phyloP scores from a whole-genome alignment of 2,329 filamentous ascomycete species.

The Microdochium trichocladiopsis region DNA sequence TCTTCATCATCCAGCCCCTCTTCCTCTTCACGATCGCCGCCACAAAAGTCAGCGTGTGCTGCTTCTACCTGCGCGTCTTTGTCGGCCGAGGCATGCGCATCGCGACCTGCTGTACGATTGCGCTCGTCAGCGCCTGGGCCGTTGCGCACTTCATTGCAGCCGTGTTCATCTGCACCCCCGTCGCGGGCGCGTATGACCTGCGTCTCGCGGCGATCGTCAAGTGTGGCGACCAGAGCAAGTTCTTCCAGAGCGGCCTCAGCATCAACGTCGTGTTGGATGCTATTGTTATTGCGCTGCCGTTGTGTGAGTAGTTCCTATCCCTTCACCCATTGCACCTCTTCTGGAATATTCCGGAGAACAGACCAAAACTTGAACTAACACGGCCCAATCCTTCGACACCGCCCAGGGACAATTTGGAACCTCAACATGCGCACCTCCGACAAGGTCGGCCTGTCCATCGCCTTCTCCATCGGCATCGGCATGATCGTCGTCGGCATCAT shows the following conservation, averaged over 20 bases:
- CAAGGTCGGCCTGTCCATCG: background rate
- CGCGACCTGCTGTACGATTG: background rate
- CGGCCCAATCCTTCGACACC: too few species aligned
- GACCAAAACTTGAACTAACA: background rate
- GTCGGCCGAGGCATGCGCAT: background rate
- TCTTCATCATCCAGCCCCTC: background rate
- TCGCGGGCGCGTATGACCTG: background rate
- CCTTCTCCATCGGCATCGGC: background rate
- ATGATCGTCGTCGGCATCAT: background rate
- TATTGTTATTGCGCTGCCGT: background rate
- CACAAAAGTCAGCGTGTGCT: background rate
- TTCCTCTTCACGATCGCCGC: background rate
- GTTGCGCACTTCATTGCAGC: background rate
- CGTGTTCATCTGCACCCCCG: background rate
- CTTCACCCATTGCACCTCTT: background rate
- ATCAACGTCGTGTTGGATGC: background rate
- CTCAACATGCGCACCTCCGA: background rate
- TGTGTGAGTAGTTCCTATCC: background rate
- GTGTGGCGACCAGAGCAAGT: background rate
- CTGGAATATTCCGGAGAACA: background rate
- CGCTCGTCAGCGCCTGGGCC: background rate
- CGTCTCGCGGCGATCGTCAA: background rate
- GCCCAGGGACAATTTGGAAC: background rate
- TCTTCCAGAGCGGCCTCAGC: background rate
- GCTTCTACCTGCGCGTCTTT: background rate